Conservation (phyloP, 345 rosid species). For the Moricandia moricandioides region DNA sequence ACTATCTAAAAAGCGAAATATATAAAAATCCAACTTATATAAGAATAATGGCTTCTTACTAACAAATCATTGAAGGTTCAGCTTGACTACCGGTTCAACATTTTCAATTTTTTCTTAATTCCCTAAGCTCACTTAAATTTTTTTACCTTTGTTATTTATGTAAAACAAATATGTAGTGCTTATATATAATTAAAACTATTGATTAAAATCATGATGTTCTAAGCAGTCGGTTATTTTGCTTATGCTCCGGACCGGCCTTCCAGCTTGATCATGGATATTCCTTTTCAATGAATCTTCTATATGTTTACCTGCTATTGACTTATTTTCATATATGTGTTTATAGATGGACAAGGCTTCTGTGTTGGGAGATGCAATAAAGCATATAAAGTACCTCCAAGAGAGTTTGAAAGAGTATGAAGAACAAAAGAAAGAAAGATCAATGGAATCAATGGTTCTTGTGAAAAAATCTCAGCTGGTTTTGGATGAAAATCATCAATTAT, state of each 20-base stretch:
- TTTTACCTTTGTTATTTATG: too few relatives aligned
- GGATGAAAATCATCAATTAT: slow-evolving; percentile 32
- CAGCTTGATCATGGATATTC: neutral
- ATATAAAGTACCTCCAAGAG: slow-evolving; percentile 80
- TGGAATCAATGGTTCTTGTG: slow-evolving; percentile 65
- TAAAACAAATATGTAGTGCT: too few relatives aligned
- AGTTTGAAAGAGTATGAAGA: slow-evolving; percentile 66
- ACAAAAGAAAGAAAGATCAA: slow-evolving; percentile 49
- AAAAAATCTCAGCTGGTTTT: slow-evolving; percentile 54
- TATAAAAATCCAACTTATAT: neutral
- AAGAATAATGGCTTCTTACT: neutral
- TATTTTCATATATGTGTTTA: neutral
- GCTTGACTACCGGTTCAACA: neutral
- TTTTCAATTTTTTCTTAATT: too few relatives aligned
- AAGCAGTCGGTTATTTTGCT: too few relatives aligned
- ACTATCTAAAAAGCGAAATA: neutral
- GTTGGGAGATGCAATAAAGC: slow-evolving; percentile 79
- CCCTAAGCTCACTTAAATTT: too few relatives aligned
- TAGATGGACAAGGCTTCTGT: slow-evolving; percentile 95
- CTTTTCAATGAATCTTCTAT: neutral
- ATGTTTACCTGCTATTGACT: neutral
- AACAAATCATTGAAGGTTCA: neutral
- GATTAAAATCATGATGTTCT: too few relatives aligned
- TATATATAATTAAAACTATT: too few relatives aligned
- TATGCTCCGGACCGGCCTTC: too few relatives aligned